These are phyloP conservation scores for Pythium apleroticum DNA, from an alignment of 352 stramenopile genomes.

Conservation along the genomic window DNA sequence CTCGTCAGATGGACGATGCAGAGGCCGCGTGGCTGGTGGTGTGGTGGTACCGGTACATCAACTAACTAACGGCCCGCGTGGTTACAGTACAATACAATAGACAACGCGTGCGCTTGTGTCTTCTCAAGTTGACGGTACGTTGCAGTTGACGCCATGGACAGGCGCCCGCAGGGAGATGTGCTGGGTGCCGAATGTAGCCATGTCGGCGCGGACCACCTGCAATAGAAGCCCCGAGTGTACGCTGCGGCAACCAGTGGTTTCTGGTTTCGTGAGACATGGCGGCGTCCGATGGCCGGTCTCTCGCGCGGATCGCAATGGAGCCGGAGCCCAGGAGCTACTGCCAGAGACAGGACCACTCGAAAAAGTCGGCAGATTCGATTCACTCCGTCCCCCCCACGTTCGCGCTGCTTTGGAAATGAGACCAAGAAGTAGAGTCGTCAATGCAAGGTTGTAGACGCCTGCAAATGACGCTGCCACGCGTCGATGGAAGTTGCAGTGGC, in stretches of 20 bases:
- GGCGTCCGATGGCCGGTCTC: background rate
- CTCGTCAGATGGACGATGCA: too few relatives aligned
- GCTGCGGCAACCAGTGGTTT: constrained; percentile 3
- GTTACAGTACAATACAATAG: too few relatives aligned
- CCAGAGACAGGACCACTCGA: constrained; percentile 7
- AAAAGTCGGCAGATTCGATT: constrained; percentile 2
- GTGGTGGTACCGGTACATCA: too few relatives aligned
- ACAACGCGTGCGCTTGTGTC: too few relatives aligned
- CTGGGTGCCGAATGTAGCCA: constrained; percentile 7
- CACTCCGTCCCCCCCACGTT: too few relatives aligned
- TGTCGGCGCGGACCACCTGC: background rate
- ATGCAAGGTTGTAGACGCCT: background rate
- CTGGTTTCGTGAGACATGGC: constrained; percentile 12
- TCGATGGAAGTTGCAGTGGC: too few relatives aligned
- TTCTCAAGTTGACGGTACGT: constrained; percentile 5
- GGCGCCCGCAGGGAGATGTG: background rate
- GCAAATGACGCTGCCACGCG: too few relatives aligned
- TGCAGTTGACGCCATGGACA: constrained; percentile 16
- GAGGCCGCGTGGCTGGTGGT: too few relatives aligned
- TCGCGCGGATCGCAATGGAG: background rate
- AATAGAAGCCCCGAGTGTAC: background rate
- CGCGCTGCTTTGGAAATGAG: too few relatives aligned
- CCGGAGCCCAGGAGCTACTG: background rate
- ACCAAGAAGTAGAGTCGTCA: too few relatives aligned
- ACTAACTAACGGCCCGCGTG: too few relatives aligned